A percentile compares a stretch with the other conserved stretches of the same genome.
phyloP scores from a whole-genome alignment of 2,329 filamentous ascomycete species.

The Stagonosporopsis cucurbitacearum region DNA sequence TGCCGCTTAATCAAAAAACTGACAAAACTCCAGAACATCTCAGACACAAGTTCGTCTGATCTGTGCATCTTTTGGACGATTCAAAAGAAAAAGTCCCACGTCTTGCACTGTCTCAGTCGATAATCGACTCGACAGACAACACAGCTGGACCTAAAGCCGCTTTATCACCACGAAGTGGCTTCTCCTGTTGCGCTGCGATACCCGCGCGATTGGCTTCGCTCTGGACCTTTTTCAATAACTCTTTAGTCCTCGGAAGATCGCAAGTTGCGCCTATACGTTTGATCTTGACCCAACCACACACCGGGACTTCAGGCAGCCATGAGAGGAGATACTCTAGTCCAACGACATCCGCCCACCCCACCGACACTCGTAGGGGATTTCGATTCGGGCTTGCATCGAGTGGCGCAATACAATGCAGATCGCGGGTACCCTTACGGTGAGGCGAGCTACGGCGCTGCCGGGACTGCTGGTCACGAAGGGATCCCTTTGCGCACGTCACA shows the following conservation, averaged over 20 bases:
- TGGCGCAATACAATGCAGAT: conserved; percentile 53
- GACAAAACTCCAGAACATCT: conserved; percentile 34
- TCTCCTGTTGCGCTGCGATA: conserved; percentile 9
- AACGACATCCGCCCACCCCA: conserved; percentile 48
- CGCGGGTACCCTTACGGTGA: conserved; percentile 48
- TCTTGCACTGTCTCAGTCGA: conserved; percentile 11
- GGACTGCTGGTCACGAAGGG: conserved; percentile 34
- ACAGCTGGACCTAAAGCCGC: conserved; percentile 3
- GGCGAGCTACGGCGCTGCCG: conserved; percentile 40
- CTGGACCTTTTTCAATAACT: conserved; percentile 15
- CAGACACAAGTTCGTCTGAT: background rate
- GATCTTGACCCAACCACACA: conserved; percentile 12
- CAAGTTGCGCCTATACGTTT: conserved; percentile 15
- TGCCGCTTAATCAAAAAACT: conserved; percentile 27
- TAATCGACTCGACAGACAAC: conserved; percentile 10
- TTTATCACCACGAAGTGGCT: conserved; percentile 5
- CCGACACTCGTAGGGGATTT: conserved; percentile 40
- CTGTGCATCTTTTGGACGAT: conserved; percentile 10
- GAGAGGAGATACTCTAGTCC: conserved; percentile 45
- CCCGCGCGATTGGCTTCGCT: conserved; percentile 15
- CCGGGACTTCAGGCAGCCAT: conserved; percentile 28
- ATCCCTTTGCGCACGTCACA: conserved; percentile 39
- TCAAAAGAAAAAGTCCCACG: background rate
- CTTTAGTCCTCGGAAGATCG: conserved; percentile 4
- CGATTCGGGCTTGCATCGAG: conserved; percentile 49